phyloP scores from a whole-genome alignment of 75 land plant species.

The Azolla pinnata region DNA sequence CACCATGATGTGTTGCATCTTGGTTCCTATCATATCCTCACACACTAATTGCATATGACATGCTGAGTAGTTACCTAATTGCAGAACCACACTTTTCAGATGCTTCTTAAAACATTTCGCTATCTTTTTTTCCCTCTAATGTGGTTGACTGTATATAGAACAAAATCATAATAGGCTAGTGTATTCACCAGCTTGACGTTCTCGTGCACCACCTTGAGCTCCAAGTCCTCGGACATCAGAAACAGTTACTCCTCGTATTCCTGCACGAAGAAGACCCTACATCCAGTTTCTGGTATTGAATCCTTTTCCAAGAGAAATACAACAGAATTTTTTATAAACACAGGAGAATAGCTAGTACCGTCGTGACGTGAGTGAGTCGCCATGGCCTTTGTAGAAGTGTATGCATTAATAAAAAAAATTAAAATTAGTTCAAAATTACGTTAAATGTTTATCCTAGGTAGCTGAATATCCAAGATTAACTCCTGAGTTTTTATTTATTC shows the following conservation, averaged over 20 bases:
- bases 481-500: too few species aligned
- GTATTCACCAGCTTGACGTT: slow-evolving; percentile 71
- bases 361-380: slow-evolving; percentile 48
- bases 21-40: too few species aligned
- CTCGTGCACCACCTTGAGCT: slow-evolving; percentile 72
- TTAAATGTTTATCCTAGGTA: too few species aligned
- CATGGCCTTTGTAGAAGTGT: slow-evolving; percentile 40
- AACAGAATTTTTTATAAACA: background rate
- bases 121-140: too few species aligned
- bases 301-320: background rate
- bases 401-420: slow-evolving; percentile 5
- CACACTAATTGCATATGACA: too few species aligned
- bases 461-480: too few species aligned
- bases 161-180: background rate
- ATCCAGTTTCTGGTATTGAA: background rate
- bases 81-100: too few species aligned
- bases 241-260: slow-evolving; percentile 83
- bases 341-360: slow-evolving; percentile 24
- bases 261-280: slow-evolving; percentile 67
- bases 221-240: slow-evolving; percentile 84
- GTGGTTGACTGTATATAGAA: background rate
- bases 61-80: too few species aligned
- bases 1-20: too few species aligned
- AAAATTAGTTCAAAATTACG: background rate
- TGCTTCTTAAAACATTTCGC: too few species aligned